Percentiles rank a stretch among this genome's conserved stretches.
Evolutionary conservation across 495 filamentous ascomycete species (phyloP).

Genomic region (Aspergillus nidulans): DNA sequence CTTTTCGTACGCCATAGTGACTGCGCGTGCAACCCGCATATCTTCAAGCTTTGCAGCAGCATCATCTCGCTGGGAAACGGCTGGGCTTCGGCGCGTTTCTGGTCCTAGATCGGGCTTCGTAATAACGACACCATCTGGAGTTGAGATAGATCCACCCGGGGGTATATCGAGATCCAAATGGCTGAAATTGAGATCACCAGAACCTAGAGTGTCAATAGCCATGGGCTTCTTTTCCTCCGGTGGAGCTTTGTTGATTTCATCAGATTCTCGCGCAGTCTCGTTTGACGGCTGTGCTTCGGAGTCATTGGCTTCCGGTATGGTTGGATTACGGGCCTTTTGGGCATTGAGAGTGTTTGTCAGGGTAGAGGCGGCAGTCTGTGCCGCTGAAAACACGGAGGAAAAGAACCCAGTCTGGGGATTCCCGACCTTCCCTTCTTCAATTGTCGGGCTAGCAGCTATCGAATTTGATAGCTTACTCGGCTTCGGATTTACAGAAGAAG

Average conservation of each 20-base stretch:
- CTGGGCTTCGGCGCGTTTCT: conserved; percentile 35
- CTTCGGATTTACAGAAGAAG: conserved; percentile 55
- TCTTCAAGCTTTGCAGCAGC: conserved; percentile 54
- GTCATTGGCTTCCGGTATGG: conserved; percentile 22
- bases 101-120: conserved; percentile 32
- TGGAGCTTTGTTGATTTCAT: conserved; percentile 16
- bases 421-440: conserved; percentile 54
- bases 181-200: conserved; percentile 81
- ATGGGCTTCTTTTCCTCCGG: conserved; percentile 57
- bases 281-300: conserved; percentile 20
- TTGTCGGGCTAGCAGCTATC: conserved; percentile 68
- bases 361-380: conserved; percentile 88
- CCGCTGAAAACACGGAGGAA: conserved; percentile 84
- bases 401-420: conserved; percentile 71
- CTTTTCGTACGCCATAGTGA: conserved; percentile 58
- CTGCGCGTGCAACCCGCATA: conserved; percentile 52
- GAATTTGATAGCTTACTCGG: conserved; percentile 88
- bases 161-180: conserved; percentile 56
- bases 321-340: conserved; percentile 34
- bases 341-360: conserved; percentile 77
- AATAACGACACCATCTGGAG: conserved; percentile 37
- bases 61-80: conserved; percentile 46
- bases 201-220: conserved; percentile 85
- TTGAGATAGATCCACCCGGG: conserved; percentile 34
- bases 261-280: conserved; percentile 24